Evolutionary conservation across 2,329 filamentous ascomycete species (phyloP).

Genomic region (Penicillium sp.): DNA sequence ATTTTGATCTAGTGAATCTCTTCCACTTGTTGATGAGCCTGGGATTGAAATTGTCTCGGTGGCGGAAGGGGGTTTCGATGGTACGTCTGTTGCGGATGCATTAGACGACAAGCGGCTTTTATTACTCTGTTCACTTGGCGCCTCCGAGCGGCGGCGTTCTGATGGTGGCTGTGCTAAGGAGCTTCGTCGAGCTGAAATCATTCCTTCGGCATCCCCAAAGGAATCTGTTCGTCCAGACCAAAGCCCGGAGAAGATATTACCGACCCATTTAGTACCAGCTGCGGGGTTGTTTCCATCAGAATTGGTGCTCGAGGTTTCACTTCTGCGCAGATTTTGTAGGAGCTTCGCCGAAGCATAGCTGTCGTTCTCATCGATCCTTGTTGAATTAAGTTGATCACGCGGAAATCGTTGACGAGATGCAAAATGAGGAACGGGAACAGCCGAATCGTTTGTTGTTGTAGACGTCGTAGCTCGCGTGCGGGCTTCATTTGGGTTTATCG

Average conservation of each 20-base stretch:
- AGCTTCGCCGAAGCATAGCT: slow-evolving; percentile 54
- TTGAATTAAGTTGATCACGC: slow-evolving; percentile 24
- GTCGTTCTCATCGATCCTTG: slow-evolving; percentile 29
- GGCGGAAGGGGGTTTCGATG: slow-evolving; percentile 15
- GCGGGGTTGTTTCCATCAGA: slow-evolving; percentile 45
- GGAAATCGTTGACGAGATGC: slow-evolving; percentile 37
- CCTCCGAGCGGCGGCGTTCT: slow-evolving; percentile 1
- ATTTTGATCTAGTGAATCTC: slow-evolving; percentile 21
- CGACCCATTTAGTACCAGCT: slow-evolving; percentile 48
- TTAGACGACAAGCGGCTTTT: background rate
- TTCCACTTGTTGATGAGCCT: slow-evolving; percentile 18
- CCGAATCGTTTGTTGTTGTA: slow-evolving; percentile 47
- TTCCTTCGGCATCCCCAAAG: slow-evolving; percentile 22
- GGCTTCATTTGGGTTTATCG: slow-evolving; percentile 44
- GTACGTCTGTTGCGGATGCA: background rate
- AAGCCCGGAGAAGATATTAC: slow-evolving; percentile 53
- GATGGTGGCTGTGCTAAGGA: slow-evolving; percentile 5
- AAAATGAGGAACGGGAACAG: slow-evolving; percentile 54
- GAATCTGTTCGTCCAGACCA: slow-evolving; percentile 52
- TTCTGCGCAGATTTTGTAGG: slow-evolving; percentile 51
- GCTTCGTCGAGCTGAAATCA: slow-evolving; percentile 3
- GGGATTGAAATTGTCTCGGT: slow-evolving; percentile 36
- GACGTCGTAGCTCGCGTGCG: slow-evolving; percentile 48
- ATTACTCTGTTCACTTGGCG: background rate
- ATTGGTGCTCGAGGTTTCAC: slow-evolving; percentile 47